These are phyloP conservation scores for Earliella scabrosa DNA, from an alignment of 1,284 basidiomycete species.

Conservation along the genomic window DNA sequence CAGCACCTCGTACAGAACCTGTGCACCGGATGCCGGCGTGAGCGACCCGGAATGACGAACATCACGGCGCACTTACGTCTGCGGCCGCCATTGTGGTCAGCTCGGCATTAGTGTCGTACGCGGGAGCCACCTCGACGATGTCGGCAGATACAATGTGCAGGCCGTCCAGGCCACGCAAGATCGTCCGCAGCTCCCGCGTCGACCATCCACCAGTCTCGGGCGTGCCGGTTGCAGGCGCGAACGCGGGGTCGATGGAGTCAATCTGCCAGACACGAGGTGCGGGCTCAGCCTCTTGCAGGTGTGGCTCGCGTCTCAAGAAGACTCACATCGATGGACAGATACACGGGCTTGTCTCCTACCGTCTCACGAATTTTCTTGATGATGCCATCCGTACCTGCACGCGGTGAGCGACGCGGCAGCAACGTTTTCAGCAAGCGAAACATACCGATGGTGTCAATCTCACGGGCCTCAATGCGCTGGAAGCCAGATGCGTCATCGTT, in stretches of 20 bases:
- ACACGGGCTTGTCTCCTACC: slow-evolving; percentile 70
- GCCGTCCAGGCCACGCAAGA: slow-evolving; percentile 74
- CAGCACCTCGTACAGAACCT: slow-evolving; percentile 76
- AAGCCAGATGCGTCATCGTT: slow-evolving; percentile 73
- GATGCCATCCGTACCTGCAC: slow-evolving; percentile 63
- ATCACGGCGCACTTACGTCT: slow-evolving; percentile 53
- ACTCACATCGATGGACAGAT: slow-evolving; percentile 73
- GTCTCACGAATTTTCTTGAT: slow-evolving; percentile 73
- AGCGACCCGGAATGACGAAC: slow-evolving; percentile 4
- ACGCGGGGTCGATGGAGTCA: slow-evolving; percentile 77
- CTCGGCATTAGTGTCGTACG: slow-evolving; percentile 82
- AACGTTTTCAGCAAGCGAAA: slow-evolving; percentile 4
- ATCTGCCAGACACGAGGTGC: slow-evolving; percentile 46
- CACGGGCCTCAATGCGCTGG: slow-evolving; percentile 75
- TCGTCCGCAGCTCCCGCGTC: slow-evolving; percentile 75
- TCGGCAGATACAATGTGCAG: slow-evolving; percentile 78
- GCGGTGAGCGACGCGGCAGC: background rate
- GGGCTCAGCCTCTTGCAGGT: background rate
- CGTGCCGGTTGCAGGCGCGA: slow-evolving; percentile 80
- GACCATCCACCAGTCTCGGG: slow-evolving; percentile 77
- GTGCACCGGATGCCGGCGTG: slow-evolving; percentile 10
- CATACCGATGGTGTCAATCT: slow-evolving; percentile 73
- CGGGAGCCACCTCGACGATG: slow-evolving; percentile 82
- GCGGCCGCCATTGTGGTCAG: slow-evolving; percentile 81
- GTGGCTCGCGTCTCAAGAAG: background rate